Evolutionary conservation across 768 basidiomycete species (phyloP), one percentile per base, ranked within the genome.

Genomic region (Lentinula edodes): DNA sequence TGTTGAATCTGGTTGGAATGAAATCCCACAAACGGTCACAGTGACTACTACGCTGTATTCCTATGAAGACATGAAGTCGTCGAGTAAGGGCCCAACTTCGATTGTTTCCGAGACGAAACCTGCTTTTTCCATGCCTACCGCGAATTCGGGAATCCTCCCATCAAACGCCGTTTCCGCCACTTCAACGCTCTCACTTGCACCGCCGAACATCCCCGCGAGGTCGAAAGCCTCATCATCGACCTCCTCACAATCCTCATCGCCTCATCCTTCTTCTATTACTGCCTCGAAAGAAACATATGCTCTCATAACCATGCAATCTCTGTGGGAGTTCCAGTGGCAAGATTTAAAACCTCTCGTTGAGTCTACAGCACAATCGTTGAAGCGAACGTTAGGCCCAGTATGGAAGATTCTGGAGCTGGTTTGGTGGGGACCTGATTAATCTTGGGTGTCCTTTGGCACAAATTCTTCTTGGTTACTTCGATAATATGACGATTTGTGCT

Each of bases 21-120:
- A 55, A 39, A 9, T 38, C 28, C 34, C 58, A 5, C 35, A 55
- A 52, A 58, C 58, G 13, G 16, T 62, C 32, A 62, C 57, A 6
- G 41, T 62, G n/a, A 62, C 62, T 23, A 62, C 57, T 35, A 62
- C 62, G 48, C 16, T 58, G n/a, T 62, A 48, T 20, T 20, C 16
- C 45, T n/a, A 52, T 15, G 51, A 52, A 15, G n/a, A 52, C 51
- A 52, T 46, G 62, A 48, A 48, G 41, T 56, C 56, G 20, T 23
- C 38, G n/a, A 39, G 45, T 12, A 55, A 34, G 28, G 28, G 28
- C 28, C 28, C 28, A 28, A 57, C 16, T 28, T 28, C 41, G 5
- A 28, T 18, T 50, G 45, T 16, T 20, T 9, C 56, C 5, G 56
- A 43, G 23, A 15, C 28, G 28, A 38, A 20, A 35, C 45, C 43